These are phyloP conservation scores for Solanum hybrid DNA, from an alignment of 305 asterid species.

Conservation along the genomic window DNA sequence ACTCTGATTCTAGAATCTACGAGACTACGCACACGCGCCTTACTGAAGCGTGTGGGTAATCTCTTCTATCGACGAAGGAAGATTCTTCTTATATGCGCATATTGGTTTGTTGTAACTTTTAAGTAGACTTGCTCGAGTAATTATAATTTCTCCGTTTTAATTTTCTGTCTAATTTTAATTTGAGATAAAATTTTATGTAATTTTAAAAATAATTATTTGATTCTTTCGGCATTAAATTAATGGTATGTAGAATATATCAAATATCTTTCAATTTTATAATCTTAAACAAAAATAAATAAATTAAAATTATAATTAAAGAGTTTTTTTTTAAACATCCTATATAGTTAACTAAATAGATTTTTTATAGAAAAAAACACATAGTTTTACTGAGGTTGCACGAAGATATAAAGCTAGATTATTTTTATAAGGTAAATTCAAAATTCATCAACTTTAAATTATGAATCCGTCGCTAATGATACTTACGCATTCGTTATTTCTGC, in stretches of 20 bases:
- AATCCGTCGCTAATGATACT: accelerated
- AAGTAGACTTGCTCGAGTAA: neutral
- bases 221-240: neutral
- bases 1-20: neutral
- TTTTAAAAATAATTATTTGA: neutral
- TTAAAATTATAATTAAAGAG: too few relatives aligned
- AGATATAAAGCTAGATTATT: neutral
- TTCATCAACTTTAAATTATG: neutral
- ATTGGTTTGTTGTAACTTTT: neutral
- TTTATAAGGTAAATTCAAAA: neutral
- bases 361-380: neutral
- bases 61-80: neutral
- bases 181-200: neutral
- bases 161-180: neutral
- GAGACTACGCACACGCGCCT: neutral
- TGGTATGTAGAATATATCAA: neutral
- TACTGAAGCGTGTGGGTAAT: neutral
- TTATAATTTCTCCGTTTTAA: neutral
- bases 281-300: too few relatives aligned
- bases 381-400: neutral
- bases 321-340: neutral
- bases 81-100: neutral
- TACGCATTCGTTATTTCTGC: neutral
- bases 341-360: neutral
- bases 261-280: neutral